These are phyloP conservation scores for Trametes cingulata DNA, from an alignment of 768 basidiomycete genomes.

Conservation along the genomic window DNA sequence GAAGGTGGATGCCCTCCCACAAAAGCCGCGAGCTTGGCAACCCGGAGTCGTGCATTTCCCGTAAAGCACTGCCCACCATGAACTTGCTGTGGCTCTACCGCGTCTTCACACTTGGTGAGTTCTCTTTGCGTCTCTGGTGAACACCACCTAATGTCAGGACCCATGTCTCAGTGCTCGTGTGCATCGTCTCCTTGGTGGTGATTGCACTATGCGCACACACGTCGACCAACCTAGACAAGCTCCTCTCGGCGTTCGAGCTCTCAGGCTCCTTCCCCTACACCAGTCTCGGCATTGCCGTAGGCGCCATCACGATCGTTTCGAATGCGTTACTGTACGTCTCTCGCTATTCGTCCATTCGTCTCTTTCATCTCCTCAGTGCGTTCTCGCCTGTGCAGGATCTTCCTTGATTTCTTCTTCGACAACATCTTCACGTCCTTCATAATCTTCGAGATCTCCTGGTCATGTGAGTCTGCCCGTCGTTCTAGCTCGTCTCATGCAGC, in stretches of 20 bases:
- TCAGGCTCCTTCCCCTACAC: not conserved
- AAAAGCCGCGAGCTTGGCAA: not conserved
- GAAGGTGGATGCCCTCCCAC: not conserved
- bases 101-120: conserved; percentile 7
- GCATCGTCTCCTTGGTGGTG: not conserved
- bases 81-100: conserved; percentile 11
- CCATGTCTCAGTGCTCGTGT: not conserved
- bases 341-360: not conserved
- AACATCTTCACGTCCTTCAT: conserved; percentile 4
- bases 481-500: not conserved
- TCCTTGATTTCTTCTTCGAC: conserved; percentile 10
- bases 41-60: not conserved
- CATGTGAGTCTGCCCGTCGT: not conserved
- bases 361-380: not conserved
- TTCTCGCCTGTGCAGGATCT: not conserved
- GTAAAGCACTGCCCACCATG: not conserved
- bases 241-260: not conserved
- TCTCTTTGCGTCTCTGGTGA: no score
- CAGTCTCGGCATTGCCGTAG: conserved; percentile 1
- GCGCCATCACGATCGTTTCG: not conserved
- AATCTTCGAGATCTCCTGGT: conserved; percentile 8
- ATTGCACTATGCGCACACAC: conserved; percentile 13
- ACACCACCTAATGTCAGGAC: not conserved
- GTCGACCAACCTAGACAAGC: not conserved
- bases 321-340: not conserved